Base-by-base conservation (phyloP, 306 rosid species). In the Luffa aegyptiaca region DNA sequence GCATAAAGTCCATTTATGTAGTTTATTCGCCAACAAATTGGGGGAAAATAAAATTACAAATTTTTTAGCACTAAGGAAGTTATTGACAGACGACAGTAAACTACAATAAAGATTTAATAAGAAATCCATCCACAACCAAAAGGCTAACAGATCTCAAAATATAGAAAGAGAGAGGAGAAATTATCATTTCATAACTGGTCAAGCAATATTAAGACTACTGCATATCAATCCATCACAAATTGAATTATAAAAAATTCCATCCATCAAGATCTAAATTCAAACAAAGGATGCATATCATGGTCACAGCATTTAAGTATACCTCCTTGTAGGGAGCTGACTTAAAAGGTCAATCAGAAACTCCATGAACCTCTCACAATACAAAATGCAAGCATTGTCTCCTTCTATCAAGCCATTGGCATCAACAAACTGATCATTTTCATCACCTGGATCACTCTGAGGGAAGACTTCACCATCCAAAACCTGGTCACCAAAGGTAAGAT, bases 301-400 rank as follows among this genome's bases (percentile, higher is more conserved):
- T 26, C 72, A 45, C 21, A 72, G 81, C 33, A 55, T 58, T 10
- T 53, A 46, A 53, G 52, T 33, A 76, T 87, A 95, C 99, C 99
- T 95, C 84, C 99, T 89, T 11, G 99, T 95, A 61, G 98, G 97
- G 81, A 95, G 91, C 86, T 95, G 99, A 84, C 99, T 95, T 86
- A 95, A 82, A 71, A 95, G 99, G 82, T 95, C 99, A 88, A 95
- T 93, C 39, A 95, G 96, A 91, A 95, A 93, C 83, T 95, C 99
- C 90, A 93, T 91, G 86, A 95, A 95, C 90, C 99, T 88, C 89
- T 95, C 99, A 65, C 99, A 93, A 79, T 95, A 95, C 83, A 95
- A 88, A 83, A 95, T 89, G 86, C 94, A 89, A 59, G 99, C 98
- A 87, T 89, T 93, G 33, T 91, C 90, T 86, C 83, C 87, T 8